Base-by-base conservation (phyloP, 805 yeast species). In the Candida endomychidarum region DNA sequence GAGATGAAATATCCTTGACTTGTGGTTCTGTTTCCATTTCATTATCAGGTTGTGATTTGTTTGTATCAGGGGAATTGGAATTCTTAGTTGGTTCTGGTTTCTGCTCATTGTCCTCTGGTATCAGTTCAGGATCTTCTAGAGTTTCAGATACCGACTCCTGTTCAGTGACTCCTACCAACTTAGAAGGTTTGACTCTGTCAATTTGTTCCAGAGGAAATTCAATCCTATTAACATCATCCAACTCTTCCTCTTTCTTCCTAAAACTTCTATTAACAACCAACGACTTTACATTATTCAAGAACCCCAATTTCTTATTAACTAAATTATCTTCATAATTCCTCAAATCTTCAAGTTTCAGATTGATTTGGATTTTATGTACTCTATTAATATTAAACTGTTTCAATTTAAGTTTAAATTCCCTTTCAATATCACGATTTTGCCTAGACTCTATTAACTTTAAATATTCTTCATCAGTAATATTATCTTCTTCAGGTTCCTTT, bases 161-260 rank as follows among this genome's bases (percentile, higher is more conserved):
- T 25, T 17, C 32, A 16, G 22, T n/a, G n/a, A n/a, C n/a, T n/a
- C n/a, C n/a, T n/a, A n/a, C n/a, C n/a, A n/a, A n/a, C n/a, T n/a
- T n/a, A n/a, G n/a, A n/a, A n/a, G n/a, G n/a, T n/a, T n/a, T n/a
- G n/a, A n/a, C n/a, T n/a, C n/a, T n/a, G n/a, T n/a, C n/a, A n/a
- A n/a, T n/a, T n/a, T n/a, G n/a, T n/a, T n/a, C n/a, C n/a, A n/a
- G n/a, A n/a, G 34, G 37, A 15, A 24, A 23, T 15, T 39, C 36
- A 8, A 20, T 31, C 31, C 34, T 21, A 37, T 39, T 21, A 30
- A 31, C 16, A 10, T 28, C 12, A 49, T 78, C 84, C 21, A 46
- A 37, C 11, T 57, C 58, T 30, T 71, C 74, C 50, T 81, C 86
- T 11, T 58, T 54, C 3, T 49, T 33, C 19, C 30, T 39, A 19